Evolutionary conservation across 192 early-diverging fungal species (phyloP).

Genomic region (Chytriomyces confervae): DNA sequence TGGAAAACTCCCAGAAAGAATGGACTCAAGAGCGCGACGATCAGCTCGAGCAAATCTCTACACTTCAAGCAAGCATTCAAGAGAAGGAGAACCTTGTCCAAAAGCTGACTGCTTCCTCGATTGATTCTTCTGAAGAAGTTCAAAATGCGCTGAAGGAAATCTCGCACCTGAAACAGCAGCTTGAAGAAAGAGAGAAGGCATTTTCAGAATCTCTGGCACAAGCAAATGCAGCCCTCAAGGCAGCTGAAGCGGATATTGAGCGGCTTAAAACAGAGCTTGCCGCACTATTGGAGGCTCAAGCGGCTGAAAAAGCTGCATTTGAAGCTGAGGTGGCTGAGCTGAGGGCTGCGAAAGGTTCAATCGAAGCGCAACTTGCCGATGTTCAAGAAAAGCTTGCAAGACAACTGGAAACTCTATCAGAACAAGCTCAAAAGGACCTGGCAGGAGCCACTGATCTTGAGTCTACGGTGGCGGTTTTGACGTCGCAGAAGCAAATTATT

Average conservation of each 20-base stretch:
- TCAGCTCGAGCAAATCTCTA: constrained; percentile 18
- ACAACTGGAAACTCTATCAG: background rate
- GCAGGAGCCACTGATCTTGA: background rate
- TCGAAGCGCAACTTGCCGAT: background rate
- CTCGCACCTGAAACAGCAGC: constrained; percentile 8
- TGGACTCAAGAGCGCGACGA: constrained; percentile 15
- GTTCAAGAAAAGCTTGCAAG: background rate
- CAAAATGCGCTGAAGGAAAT: constrained; percentile 3
- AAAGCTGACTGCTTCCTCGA: constrained; percentile 16
- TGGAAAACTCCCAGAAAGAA: constrained; percentile 17
- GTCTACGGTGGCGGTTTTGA: background rate
- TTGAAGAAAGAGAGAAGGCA: constrained; percentile 24
- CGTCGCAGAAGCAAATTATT: background rate
- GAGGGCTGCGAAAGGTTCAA: background rate
- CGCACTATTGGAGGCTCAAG: background rate
- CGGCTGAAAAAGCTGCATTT: background rate
- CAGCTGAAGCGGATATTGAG: background rate
- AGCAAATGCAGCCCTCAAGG: constrained; percentile 6
- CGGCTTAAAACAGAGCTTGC: constrained; percentile 2
- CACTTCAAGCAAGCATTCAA: constrained; percentile 28
- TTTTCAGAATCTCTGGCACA: constrained; percentile 9
- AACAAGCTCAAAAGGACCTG: background rate
- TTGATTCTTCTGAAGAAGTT: constrained; percentile 11
- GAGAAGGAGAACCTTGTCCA: constrained; percentile 8
- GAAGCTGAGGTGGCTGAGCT: constrained; percentile 19